Base-by-base conservation (phyloP, 352 stramenopile species). In the Vaucheria bursata region DNA sequence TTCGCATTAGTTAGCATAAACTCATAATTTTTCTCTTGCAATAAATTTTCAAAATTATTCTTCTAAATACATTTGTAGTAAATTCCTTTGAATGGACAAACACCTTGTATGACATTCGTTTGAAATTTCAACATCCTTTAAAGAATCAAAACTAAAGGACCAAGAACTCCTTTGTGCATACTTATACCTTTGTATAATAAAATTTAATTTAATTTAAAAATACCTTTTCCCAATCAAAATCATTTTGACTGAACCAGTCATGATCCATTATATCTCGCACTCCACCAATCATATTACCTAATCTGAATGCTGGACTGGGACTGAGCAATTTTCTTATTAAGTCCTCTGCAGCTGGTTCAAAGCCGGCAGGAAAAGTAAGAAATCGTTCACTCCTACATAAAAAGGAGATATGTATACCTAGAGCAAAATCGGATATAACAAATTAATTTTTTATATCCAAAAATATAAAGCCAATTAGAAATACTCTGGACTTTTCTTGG, bases 291-390 rank as follows among this genome's bases (percentile, higher is more conserved):
- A 90, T 88, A 64, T 90, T 85, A 1, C 92, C 92, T 25, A 96
- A 80, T 8, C 92, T 87, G 71, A 90, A 89, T 12, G 89, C 87
- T n/a, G 90, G 85, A 70, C 95, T 91, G 29, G 88, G 84, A 37
- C 89, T 89, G 8, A 96, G 85, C 6, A 97, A 86, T 64, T 90
- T 90, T 39, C 80, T 82, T 59, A 97, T 88, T n/a, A 97, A 77
- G 71, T 96, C 88, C 0, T 87, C 87, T 66, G 85, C 71, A 1
- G 87, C 82, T 8, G 50, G 50, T 37, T 86, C 81, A 50, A 86
- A 85, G 25, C 77, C 74, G n/a, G 8, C 59, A 37, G 79, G 79
- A n/a, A 73, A 73, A 7, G 32, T 18, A 7, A 71, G 32, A 39
- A 73, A 73, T 34, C 68, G 38, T 7, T 73, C 68, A 72, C 68